These are phyloP conservation scores for Hydnomerulius pinastri DNA, from an alignment of 768 basidiomycete genomes.

Conservation along the genomic window DNA sequence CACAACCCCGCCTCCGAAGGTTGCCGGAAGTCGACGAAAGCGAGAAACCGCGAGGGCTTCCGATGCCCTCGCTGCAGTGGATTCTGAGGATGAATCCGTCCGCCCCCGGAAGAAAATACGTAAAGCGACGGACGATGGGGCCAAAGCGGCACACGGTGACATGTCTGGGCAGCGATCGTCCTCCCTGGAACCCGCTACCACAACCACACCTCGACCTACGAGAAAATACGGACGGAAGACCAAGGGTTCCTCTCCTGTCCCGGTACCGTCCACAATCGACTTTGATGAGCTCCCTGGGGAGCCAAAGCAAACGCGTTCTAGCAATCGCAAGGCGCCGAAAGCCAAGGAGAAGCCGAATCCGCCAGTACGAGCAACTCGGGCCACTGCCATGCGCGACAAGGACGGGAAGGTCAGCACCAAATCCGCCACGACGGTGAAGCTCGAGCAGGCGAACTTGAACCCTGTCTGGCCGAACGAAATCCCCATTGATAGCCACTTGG, in stretches of 20 bases:
- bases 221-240: constrained; percentile 38
- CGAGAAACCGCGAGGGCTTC: constrained; percentile 15
- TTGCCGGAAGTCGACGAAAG: constrained; percentile 30
- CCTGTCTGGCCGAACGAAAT: neutral
- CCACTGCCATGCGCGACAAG: constrained; percentile 31
- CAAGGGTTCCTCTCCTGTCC: constrained; percentile 33
- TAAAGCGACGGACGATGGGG: neutral
- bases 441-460: neutral
- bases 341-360: constrained; percentile 15
- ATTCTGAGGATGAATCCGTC: constrained; percentile 14
- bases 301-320: constrained; percentile 1
- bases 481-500: neutral
- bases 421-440: neutral
- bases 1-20: constrained; percentile 7
- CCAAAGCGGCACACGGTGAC: neutral
- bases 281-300: constrained; percentile 35
- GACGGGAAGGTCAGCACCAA: constrained; percentile 7
- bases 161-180: neutral
- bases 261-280: constrained; percentile 19
- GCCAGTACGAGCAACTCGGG: constrained; percentile 4
- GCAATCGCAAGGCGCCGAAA: constrained; percentile 18
- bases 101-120: constrained; percentile 24
- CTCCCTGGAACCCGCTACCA: constrained; percentile 1
- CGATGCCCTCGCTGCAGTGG: constrained; percentile 1
- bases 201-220: constrained; percentile 8